Percentiles rank a stretch among this genome's conserved stretches.
phyloP scores from a whole-genome alignment of 2,329 filamentous ascomycete genomes.

The Aureobasidium sp. region DNA sequence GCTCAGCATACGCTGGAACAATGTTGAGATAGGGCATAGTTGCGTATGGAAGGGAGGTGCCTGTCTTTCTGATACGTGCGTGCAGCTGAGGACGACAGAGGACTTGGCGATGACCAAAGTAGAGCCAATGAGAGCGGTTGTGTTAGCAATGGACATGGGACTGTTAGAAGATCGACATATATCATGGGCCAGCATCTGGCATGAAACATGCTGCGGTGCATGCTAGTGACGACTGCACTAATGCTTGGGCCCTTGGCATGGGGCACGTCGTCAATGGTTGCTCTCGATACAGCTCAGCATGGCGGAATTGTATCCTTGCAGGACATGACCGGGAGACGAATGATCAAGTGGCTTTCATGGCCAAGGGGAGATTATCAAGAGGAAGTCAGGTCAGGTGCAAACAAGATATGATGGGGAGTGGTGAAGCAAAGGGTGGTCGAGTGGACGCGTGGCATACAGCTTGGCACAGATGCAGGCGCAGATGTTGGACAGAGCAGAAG shows the following conservation, averaged over 20 bases:
- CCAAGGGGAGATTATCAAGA: too few relatives aligned
- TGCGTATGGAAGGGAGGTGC: not conserved
- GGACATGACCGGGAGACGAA: too few relatives aligned
- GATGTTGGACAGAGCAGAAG: too few relatives aligned
- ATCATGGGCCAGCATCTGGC: not conserved
- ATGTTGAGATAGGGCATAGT: not conserved
- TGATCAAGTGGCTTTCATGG: too few relatives aligned
- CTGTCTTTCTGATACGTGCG: not conserved
- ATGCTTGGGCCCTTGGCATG: not conserved
- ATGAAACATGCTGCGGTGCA: not conserved
- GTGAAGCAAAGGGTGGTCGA: not conserved
- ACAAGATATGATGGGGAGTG: not conserved
- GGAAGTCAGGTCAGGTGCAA: too few relatives aligned
- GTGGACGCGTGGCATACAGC: not conserved
- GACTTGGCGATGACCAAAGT: not conserved
- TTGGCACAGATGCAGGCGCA: not conserved
- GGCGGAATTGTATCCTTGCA: too few relatives aligned
- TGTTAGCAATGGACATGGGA: not conserved
- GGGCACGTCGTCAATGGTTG: not conserved
- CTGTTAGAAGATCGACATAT: not conserved
- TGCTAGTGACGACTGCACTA: not conserved
- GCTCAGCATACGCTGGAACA: not conserved
- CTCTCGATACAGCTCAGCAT: too few relatives aligned
- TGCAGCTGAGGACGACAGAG: not conserved
- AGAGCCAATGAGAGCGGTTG: not conserved